A percentile compares a stretch with the other conserved stretches of the same genome.
Conservation (phyloP, 768 basidiomycete genomes). For the Russula dissimulans region DNA sequence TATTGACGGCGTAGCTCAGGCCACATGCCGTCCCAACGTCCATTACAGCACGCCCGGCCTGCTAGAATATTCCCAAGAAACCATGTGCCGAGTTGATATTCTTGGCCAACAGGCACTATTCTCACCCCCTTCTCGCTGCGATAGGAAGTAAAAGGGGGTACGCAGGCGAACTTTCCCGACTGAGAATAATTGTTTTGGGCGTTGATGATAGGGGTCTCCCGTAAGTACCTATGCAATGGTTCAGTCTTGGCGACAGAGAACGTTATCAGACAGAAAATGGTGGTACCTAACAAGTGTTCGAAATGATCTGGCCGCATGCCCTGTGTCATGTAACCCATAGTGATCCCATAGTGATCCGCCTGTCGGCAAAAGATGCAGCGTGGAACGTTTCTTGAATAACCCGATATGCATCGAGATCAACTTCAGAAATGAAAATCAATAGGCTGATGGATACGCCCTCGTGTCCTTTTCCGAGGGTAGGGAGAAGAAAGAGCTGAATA, state of each 20-base stretch:
- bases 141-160: not conserved
- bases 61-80: conserved; percentile 7
- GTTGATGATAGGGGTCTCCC: not conserved
- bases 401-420: not conserved
- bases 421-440: not conserved
- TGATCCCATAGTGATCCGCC: no score
- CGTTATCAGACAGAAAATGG: not conserved
- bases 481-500: not conserved
- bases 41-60: not conserved
- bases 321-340: no score
- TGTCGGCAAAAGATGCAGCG: no score
- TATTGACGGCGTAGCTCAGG: conserved; percentile 10
- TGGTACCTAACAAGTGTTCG: not conserved
- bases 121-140: not conserved
- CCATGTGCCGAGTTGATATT: not conserved
- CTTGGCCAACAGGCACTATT: not conserved
- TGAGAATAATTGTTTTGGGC: not conserved
- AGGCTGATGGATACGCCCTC: not conserved
- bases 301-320: no score
- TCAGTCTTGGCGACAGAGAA: not conserved
- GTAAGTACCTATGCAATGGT: not conserved
- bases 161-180: not conserved
- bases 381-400: not conserved
- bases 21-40: not conserved
- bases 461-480: no score